These are phyloP conservation scores for Eucalyptus brandiana DNA, from an alignment of 345 rosid species.

Conservation along the genomic window DNA sequence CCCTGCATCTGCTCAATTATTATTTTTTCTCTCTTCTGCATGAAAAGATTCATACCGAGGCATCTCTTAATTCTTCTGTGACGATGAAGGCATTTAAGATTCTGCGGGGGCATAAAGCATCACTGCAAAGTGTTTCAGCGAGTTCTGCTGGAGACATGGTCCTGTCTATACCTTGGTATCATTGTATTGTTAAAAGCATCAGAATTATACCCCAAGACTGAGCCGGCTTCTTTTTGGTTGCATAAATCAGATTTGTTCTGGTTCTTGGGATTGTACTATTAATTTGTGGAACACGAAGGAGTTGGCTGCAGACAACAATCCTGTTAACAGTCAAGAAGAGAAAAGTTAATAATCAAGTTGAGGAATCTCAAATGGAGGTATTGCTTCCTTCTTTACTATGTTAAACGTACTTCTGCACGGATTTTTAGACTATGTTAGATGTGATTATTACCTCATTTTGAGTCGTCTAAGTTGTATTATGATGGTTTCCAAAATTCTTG, in stretches of 20 bases:
- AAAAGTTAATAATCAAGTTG: constrained; percentile 50
- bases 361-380: constrained; percentile 77
- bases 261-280: constrained; percentile 93
- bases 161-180: not conserved
- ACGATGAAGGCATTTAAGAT: constrained; percentile 62
- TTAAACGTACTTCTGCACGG: not conserved
- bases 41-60: constrained; percentile 40
- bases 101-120: constrained; percentile 76
- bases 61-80: constrained; percentile 18
- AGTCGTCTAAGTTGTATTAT: not conserved
- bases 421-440: too few species aligned
- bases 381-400: not conserved
- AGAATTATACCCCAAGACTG: not conserved
- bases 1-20: not conserved
- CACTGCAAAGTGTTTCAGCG: constrained; percentile 77
- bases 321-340: constrained; percentile 73
- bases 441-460: not conserved
- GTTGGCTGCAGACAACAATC: constrained; percentile 32
- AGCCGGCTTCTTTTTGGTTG: not conserved
- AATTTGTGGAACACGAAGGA: constrained; percentile 67
- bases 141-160: constrained; percentile 67
- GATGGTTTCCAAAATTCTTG: not conserved
- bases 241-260: constrained; percentile 59
- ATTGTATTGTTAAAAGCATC: not conserved
- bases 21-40: not conserved